Percentiles rank a stretch among this genome's conserved stretches.
Conservation (phyloP, 176 grass and related monocot species). For the maize (Zea mays) region Zm-B73-REFERENCE-NAM-5.0 NC_050099.1:120187001-120187500, state of each 20-base stretch:
- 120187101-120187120: neutral
- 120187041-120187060: neutral
- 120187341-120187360: constrained; percentile 15
- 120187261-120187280: constrained; percentile 15
- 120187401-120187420: neutral
- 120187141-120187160: constrained; percentile 6
- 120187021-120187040: neutral
- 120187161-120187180: neutral
- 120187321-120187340: constrained; percentile 27
- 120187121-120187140: neutral
- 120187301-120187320: constrained; percentile 18
- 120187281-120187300: constrained; percentile 40
- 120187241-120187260: neutral
- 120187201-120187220: neutral
- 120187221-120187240: neutral
- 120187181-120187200: neutral
- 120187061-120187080: neutral
- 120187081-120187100: too few relatives aligned
- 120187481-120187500: neutral
- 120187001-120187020: too few relatives aligned
- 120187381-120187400: constrained; percentile 8
- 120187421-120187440: neutral
- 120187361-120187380: constrained; percentile 24
- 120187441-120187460: constrained; percentile 3
- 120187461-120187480: neutral